phyloP scores from a whole-genome alignment of 768 basidiomycete genomes.

The Tylopilus vinaceipallidus region DNA sequence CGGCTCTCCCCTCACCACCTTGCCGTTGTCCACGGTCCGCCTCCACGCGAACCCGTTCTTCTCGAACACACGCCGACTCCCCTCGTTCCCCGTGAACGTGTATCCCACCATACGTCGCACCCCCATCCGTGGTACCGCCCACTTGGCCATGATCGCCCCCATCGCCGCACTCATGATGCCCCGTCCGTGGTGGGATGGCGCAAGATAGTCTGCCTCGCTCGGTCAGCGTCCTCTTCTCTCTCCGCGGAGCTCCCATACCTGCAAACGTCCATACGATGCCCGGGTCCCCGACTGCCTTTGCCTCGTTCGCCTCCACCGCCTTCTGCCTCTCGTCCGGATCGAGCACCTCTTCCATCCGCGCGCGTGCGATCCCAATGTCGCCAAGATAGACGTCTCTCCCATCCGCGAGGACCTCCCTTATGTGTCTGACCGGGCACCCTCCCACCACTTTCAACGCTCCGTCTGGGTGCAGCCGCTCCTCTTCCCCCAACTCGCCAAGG shows the following conservation, averaged over 20 bases:
- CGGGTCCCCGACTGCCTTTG: conserved; percentile 46
- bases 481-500: conserved; percentile 20
- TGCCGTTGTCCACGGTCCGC: conserved; percentile 38
- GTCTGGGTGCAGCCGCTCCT: conserved; percentile 12
- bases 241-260: conserved; percentile 36
- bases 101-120: conserved; percentile 43
- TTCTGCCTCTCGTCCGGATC: conserved; percentile 38
- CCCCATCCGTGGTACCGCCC: conserved; percentile 68
- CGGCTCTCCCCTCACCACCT: conserved; percentile 37
- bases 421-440: conserved; percentile 45
- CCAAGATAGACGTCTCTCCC: conserved; percentile 56
- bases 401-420: conserved; percentile 56
- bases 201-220: conserved; percentile 52
- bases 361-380: conserved; percentile 27
- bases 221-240: neutral
- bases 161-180: conserved; percentile 76
- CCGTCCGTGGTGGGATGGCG: conserved; percentile 56
- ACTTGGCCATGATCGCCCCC: conserved; percentile 48
- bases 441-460: conserved; percentile 36
- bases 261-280: conserved; percentile 61
- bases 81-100: conserved; percentile 53
- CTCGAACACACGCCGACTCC: conserved; percentile 62
- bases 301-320: conserved; percentile 40
- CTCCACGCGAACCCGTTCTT: conserved; percentile 57
- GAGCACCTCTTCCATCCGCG: conserved; percentile 26